Evolutionary conservation across 306 rosid genomes (phyloP).

Genomic region (Trifolium repens): DNA sequence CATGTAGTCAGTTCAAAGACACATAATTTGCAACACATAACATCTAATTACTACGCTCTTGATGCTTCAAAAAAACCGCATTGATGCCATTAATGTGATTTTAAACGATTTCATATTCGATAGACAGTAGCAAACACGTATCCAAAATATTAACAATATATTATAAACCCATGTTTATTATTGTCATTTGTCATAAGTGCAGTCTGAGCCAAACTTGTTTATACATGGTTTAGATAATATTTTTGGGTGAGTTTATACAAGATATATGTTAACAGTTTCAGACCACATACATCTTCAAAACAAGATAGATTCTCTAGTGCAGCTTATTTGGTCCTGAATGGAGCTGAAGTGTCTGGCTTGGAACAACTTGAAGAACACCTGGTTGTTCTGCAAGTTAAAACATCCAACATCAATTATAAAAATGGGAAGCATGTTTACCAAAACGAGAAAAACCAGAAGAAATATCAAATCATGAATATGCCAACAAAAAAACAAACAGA

Average conservation of each 20-base stretch:
- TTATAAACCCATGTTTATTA: constrained; percentile 23
- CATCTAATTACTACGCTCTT: neutral
- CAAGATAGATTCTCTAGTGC: constrained; percentile 33
- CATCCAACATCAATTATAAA: neutral
- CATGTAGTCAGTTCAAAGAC: neutral
- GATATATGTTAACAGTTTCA: constrained; percentile 17
- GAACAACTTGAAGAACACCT: constrained; percentile 94
- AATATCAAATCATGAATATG: constrained; percentile 2
- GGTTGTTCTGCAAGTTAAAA: constrained; percentile 70
- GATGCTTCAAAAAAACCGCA: neutral
- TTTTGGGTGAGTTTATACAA: constrained; percentile 30
- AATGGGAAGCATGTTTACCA: constrained; percentile 11
- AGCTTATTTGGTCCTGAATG: constrained; percentile 60
- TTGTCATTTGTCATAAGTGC: constrained; percentile 27
- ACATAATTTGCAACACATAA: neutral
- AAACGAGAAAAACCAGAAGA: constrained; percentile 1
- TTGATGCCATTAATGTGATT: neutral
- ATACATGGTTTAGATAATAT: constrained; percentile 22
- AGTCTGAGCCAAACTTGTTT: constrained; percentile 28
- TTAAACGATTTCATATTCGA: too few relatives aligned
- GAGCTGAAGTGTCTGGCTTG: constrained; percentile 65
- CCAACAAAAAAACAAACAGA: neutral
- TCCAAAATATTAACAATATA: constrained; percentile 10
- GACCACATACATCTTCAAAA: neutral
- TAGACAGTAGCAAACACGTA: neutral